Percentiles rank a stretch among this genome's conserved stretches.
These are phyloP conservation scores for Uronychia setigera DNA, from an alignment of 73 alveolate species.

Conservation along the genomic window DNA sequence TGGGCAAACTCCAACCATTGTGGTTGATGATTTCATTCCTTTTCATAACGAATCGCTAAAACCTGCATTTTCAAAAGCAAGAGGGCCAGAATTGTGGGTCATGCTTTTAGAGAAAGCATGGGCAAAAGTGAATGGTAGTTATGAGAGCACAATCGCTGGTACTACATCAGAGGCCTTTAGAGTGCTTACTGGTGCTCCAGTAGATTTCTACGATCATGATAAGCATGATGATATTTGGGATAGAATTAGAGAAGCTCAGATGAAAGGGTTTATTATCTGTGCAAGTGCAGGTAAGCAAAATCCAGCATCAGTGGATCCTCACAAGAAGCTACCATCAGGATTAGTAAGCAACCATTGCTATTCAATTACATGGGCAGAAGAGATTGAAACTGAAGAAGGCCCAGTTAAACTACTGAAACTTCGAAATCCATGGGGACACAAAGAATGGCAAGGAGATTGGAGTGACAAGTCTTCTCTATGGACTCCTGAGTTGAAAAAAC, in stretches of 20 bases:
- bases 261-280: slow-evolving; percentile 75
- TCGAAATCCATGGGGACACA: slow-evolving; percentile 97
- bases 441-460: slow-evolving; percentile 97
- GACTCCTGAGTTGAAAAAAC: slow-evolving; percentile 84
- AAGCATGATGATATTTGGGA: slow-evolving; percentile 77
- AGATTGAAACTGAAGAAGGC: slow-evolving; percentile 58
- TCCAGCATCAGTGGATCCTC: slow-evolving; percentile 21
- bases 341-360: slow-evolving; percentile 92
- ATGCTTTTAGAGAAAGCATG: slow-evolving; percentile 86
- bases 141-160: slow-evolving; percentile 91
- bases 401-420: slow-evolving; percentile 72
- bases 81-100: slow-evolving; percentile 86
- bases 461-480: slow-evolving; percentile 86
- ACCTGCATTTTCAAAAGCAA: slow-evolving; percentile 53
- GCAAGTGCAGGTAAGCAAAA: slow-evolving; percentile 74
- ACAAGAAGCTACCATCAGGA: slow-evolving; percentile 62
- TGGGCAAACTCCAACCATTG: slow-evolving; percentile 67
- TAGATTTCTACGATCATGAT: slow-evolving; percentile 74
- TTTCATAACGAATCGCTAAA: not conserved
- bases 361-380: slow-evolving; percentile 76
- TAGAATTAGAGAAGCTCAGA: slow-evolving; percentile 69
- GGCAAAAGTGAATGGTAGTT: slow-evolving; percentile 85
- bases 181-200: slow-evolving; percentile 97
- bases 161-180: slow-evolving; percentile 93
- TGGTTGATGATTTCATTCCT: slow-evolving; percentile 86